Conservation (phyloP, 805 yeast genomes). For the Priceomyces haplophilus region DNA sequence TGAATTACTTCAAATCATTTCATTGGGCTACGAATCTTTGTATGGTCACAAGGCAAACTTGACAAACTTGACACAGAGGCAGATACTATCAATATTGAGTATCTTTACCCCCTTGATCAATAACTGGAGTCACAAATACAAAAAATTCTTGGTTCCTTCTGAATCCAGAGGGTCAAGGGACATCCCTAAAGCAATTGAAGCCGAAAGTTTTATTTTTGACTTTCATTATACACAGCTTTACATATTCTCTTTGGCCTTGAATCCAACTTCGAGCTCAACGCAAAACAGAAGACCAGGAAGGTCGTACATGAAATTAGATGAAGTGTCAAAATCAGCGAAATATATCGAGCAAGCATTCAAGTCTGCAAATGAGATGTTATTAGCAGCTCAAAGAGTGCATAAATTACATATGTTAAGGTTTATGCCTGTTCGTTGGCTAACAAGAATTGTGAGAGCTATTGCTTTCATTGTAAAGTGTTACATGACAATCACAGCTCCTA, state of each 20-base stretch:
- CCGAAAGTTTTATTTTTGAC: slow-evolving; percentile 75
- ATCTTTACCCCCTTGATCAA: slow-evolving; percentile 74
- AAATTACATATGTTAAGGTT: slow-evolving; percentile 58
- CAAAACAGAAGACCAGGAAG: slow-evolving; percentile 17
- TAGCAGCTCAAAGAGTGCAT: slow-evolving; percentile 68
- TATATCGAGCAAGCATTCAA: slow-evolving; percentile 78
- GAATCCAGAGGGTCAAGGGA: slow-evolving; percentile 38
- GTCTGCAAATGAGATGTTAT: slow-evolving; percentile 78
- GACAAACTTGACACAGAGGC: slow-evolving; percentile 52
- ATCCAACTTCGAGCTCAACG: slow-evolving; percentile 30
- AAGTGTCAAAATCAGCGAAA: slow-evolving; percentile 66
- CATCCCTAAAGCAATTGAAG: slow-evolving; percentile 46
- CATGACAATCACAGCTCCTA: slow-evolving; percentile 55
- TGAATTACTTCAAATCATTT: slow-evolving; percentile 73
- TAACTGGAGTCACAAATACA: slow-evolving; percentile 71
- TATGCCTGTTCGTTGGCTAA: slow-evolving; percentile 93
- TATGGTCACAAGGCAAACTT: slow-evolving; percentile 63
- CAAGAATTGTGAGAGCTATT: slow-evolving; percentile 80
- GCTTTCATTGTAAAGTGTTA: slow-evolving; percentile 88
- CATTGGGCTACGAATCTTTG: slow-evolving; percentile 79
- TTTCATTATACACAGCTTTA: slow-evolving; percentile 81
- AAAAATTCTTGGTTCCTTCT: slow-evolving; percentile 48
- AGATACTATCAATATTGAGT: slow-evolving; percentile 66
- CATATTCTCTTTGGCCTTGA: slow-evolving; percentile 77
- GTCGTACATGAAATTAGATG: slow-evolving; percentile 54